Evolutionary conservation across 78 protist genomes (phyloP).

Genomic region (Dictyostelium capitatum): DNA sequence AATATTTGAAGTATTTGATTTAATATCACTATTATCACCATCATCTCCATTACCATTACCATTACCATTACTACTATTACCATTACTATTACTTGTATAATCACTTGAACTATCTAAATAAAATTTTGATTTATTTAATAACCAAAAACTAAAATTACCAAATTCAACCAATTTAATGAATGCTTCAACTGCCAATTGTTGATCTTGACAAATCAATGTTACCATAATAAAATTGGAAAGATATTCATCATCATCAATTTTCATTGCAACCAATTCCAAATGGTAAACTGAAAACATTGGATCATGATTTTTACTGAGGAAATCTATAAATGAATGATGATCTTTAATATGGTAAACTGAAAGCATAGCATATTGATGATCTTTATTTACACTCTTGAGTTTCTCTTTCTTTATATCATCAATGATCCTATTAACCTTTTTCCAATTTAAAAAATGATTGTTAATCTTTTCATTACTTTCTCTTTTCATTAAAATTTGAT

Average conservation of each 20-base stretch:
- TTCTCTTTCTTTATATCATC: too few relatives aligned
- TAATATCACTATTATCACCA: too few relatives aligned
- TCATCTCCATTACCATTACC: too few relatives aligned
- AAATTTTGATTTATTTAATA: neutral
- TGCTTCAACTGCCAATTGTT: neutral
- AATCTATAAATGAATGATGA: too few relatives aligned
- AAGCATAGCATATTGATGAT: neutral
- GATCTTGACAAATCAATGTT: too few relatives aligned
- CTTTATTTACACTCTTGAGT: too few relatives aligned
- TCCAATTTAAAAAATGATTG: neutral
- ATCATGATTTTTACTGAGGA: too few relatives aligned
- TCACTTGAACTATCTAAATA: too few relatives aligned
- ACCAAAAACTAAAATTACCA: neutral
- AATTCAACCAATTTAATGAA: neutral
- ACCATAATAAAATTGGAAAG: neutral
- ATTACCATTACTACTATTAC: too few relatives aligned
- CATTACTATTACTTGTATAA: too few relatives aligned
- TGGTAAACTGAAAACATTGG: too few relatives aligned
- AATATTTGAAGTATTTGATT: too few relatives aligned
- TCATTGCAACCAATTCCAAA: neutral
- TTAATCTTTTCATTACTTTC: neutral
- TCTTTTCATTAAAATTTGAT: neutral
- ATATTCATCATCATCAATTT: neutral
- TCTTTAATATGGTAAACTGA: conserved; percentile 1
- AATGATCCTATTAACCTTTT: neutral